Conservation (phyloP, 1,284 basidiomycete species). For the Austropuccinia psidii region DNA sequence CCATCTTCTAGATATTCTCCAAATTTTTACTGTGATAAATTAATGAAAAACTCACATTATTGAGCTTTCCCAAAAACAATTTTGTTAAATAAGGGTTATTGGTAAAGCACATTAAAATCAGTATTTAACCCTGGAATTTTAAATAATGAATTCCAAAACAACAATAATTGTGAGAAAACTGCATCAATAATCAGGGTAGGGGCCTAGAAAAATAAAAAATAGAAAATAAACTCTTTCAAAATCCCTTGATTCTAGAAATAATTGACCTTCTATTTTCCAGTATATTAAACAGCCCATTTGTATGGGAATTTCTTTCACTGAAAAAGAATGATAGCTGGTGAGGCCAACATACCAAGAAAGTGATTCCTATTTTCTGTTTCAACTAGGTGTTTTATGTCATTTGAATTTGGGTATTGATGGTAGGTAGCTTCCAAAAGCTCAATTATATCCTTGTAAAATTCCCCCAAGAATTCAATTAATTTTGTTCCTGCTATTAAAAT, state of each 20-base stretch:
- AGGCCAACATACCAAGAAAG: constrained; percentile 6
- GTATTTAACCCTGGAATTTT: constrained; percentile 4
- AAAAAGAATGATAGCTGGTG: constrained; percentile 1
- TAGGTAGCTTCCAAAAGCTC: not conserved
- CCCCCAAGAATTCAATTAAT: not conserved
- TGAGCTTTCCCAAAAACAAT: not conserved
- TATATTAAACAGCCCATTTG: not conserved
- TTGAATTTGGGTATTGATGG: not conserved
- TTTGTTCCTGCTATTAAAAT: not conserved
- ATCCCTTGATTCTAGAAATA: too few species aligned
- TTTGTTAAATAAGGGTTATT: not conserved
- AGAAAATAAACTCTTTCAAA: too few species aligned
- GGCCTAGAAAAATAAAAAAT: too few species aligned
- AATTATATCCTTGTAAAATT: not conserved
- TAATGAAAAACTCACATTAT: not conserved
- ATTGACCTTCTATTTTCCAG: constrained; percentile 30
- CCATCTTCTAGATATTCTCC: too few species aligned
- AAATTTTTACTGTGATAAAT: too few species aligned
- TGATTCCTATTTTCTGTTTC: not conserved
- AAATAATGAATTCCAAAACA: constrained; percentile 25
- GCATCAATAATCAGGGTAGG: constrained; percentile 8
- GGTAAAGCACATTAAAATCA: not conserved
- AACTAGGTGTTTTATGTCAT: not conserved
- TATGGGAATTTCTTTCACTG: constrained; percentile 24
- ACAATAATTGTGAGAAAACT: not conserved